Conservation (phyloP, 495 filamentous ascomycete species). For the Aspergillus avenaceus region DNA sequence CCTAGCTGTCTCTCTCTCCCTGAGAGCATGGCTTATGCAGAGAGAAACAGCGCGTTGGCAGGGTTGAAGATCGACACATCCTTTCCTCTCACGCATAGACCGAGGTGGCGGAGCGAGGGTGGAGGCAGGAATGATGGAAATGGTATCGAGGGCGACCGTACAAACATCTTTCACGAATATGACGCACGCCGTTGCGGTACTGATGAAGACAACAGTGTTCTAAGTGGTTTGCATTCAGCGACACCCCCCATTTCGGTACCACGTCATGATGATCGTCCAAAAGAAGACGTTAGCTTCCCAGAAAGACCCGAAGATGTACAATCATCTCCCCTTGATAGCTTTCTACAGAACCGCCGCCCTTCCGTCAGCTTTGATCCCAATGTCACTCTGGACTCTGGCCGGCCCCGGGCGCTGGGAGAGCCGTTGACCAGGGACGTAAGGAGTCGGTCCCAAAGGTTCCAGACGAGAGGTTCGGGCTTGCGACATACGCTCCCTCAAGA, state of each 20-base stretch:
- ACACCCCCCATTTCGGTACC: slow-evolving; percentile 46
- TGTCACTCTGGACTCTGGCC: slow-evolving; percentile 35
- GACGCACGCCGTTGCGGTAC: slow-evolving; percentile 39
- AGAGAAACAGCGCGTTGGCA: slow-evolving; percentile 30
- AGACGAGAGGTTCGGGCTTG: slow-evolving; percentile 37
- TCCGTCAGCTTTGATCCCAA: slow-evolving; percentile 43
- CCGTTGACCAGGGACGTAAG: slow-evolving; percentile 33
- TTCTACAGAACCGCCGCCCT: slow-evolving; percentile 34
- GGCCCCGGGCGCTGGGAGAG: slow-evolving; percentile 33
- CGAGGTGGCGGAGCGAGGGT: slow-evolving; percentile 24
- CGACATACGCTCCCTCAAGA: slow-evolving; percentile 37
- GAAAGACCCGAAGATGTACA: slow-evolving; percentile 41
- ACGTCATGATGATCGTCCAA: slow-evolving; percentile 29
- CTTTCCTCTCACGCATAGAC: slow-evolving; percentile 24
- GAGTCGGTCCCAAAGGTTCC: slow-evolving; percentile 26
- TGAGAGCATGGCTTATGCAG: slow-evolving; percentile 39
- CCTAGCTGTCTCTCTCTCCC: not conserved
- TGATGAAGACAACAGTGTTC: slow-evolving; percentile 44
- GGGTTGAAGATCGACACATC: slow-evolving; percentile 43
- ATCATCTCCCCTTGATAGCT: slow-evolving; percentile 40
- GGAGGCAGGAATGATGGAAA: slow-evolving; percentile 28
- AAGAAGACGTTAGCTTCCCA: slow-evolving; percentile 27
- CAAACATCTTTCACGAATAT: slow-evolving; percentile 38
- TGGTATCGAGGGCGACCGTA: slow-evolving; percentile 44
- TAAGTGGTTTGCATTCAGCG: slow-evolving; percentile 42